Conservation (phyloP, 352 stramenopile genomes). For the Globisporangium mamillatum region DNA sequence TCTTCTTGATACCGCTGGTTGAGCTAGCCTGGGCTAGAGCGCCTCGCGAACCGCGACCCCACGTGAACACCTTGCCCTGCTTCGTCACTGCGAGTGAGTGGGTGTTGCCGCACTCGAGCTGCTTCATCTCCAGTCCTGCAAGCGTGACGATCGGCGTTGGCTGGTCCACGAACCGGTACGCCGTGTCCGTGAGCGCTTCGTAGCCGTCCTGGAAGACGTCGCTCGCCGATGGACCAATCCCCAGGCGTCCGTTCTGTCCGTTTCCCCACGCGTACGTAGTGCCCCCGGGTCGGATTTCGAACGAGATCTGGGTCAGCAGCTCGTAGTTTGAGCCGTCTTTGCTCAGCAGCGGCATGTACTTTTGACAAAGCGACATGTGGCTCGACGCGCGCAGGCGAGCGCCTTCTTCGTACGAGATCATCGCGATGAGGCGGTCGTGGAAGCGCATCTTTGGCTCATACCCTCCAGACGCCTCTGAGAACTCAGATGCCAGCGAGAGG, state of each 20-base stretch:
- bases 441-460: not conserved
- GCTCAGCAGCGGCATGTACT: slow-evolving; percentile 27
- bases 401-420: slow-evolving; percentile 32
- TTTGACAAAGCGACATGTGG: slow-evolving; percentile 19
- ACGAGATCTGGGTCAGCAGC: slow-evolving; percentile 41
- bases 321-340: slow-evolving; percentile 30
- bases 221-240: slow-evolving; percentile 27
- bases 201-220: slow-evolving; percentile 57
- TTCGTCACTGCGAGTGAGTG: slow-evolving; percentile 59
- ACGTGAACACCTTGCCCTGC: slow-evolving; percentile 51
- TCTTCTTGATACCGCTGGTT: not conserved
- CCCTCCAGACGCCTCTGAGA: slow-evolving; percentile 1
- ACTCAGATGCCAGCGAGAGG: not conserved
- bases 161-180: slow-evolving; percentile 49
- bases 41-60: slow-evolving; percentile 46
- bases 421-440: slow-evolving; percentile 25
- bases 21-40: slow-evolving; percentile 34
- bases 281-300: slow-evolving; percentile 46
- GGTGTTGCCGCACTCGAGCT: slow-evolving; percentile 44
- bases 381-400: slow-evolving; percentile 27
- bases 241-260: slow-evolving; percentile 54
- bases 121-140: slow-evolving; percentile 44
- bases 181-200: slow-evolving; percentile 62
- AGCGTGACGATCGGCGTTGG: slow-evolving; percentile 43
- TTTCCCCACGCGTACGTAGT: slow-evolving; percentile 68